Conservation (phyloP, 2,329 filamentous ascomycete species). For the Fusarium poae region DNA sequence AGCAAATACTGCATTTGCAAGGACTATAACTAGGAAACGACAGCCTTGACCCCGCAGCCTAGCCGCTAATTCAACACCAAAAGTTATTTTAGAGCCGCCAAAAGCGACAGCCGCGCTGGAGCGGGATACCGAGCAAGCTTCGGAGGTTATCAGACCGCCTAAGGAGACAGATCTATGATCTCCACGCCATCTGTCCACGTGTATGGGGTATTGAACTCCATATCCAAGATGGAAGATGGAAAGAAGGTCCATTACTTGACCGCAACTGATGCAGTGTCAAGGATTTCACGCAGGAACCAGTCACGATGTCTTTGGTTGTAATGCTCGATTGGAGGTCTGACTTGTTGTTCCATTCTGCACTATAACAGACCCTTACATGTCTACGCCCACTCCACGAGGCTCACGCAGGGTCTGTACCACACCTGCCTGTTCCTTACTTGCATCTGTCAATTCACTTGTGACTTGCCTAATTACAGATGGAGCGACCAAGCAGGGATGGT, state of each 20-base stretch:
- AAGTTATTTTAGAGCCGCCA: conserved; percentile 40
- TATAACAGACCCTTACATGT: conserved; percentile 28
- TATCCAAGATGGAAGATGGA: conserved; percentile 5
- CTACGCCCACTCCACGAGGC: conserved; percentile 43
- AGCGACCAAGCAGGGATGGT: conserved; percentile 36
- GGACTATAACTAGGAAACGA: conserved; percentile 3
- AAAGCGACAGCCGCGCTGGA: conserved; percentile 42
- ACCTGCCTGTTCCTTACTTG: conserved; percentile 38
- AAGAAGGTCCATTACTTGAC: conserved; percentile 17
- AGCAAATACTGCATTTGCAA: conserved; percentile 2
- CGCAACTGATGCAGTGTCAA: conserved; percentile 41
- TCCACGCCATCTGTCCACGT: conserved; percentile 16
- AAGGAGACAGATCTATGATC: conserved; percentile 17
- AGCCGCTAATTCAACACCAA: conserved; percentile 22
- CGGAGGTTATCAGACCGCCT: conserved; percentile 23
- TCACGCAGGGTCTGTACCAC: conserved; percentile 45
- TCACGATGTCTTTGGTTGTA: conserved; percentile 14
- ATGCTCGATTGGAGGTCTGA: conserved; percentile 27
- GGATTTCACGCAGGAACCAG: conserved; percentile 48
- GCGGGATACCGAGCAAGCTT: conserved; percentile 30
- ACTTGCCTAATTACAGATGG: conserved; percentile 32
- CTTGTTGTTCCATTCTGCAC: conserved; percentile 28
- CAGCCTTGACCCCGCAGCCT: conserved; percentile 21
- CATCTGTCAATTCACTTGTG: conserved; percentile 40
- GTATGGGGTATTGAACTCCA: conserved; percentile 4